phyloP scores from a whole-genome alignment of 306 rosid genomes.

The Vachellia pachyceras region DNA sequence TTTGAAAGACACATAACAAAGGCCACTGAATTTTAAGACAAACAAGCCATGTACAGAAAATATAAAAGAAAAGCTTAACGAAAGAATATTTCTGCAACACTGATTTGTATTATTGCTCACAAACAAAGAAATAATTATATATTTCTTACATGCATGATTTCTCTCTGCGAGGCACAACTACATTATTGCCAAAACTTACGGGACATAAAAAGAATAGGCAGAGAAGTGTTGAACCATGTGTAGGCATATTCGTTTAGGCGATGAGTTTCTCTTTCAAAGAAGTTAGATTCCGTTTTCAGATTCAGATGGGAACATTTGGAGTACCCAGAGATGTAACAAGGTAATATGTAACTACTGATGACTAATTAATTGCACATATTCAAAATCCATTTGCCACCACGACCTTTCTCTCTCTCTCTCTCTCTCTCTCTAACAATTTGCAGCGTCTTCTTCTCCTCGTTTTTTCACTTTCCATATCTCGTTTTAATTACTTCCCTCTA shows the following conservation, averaged over 20 bases:
- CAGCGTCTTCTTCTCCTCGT: not conserved
- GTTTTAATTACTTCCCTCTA: not conserved
- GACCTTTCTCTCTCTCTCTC: not conserved
- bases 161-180: not conserved
- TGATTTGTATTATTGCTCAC: not conserved
- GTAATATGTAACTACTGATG: not conserved
- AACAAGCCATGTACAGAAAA: not conserved
- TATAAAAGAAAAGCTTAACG: not conserved
- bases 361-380: not conserved
- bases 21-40: not conserved
- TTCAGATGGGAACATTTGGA: not conserved
- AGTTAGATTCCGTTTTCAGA: constrained; percentile 37
- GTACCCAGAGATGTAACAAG: constrained; percentile 6
- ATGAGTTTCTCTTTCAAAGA: constrained; percentile 18
- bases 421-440: not conserved
- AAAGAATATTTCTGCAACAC: not conserved
- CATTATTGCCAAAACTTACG: not conserved
- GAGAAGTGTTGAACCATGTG: not conserved
- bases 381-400: constrained; percentile 30
- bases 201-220: not conserved
- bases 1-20: not conserved
- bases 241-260: constrained; percentile 4
- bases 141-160: not conserved
- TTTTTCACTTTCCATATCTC: constrained; percentile 18
- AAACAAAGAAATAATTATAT: not conserved